Percentiles rank a stretch among this genome's conserved stretches.
phyloP scores from a whole-genome alignment of 2,329 filamentous ascomycete genomes.

The Fusarium sublunatum region DNA sequence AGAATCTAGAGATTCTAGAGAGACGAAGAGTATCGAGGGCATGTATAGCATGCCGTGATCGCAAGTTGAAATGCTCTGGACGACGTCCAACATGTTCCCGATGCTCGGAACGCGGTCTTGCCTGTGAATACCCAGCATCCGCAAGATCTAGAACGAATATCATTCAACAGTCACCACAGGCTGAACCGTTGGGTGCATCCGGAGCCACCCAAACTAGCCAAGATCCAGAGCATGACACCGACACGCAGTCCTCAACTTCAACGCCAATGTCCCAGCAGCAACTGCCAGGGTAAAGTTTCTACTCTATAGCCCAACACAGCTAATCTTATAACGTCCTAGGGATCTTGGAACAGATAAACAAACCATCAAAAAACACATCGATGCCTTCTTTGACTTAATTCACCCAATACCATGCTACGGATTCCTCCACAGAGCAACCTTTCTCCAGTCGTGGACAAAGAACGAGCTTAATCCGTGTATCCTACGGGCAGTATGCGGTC shows the following conservation, averaged over 20 bases:
- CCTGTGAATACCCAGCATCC: conserved; percentile 15
- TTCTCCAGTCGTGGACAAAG: conserved; percentile 27
- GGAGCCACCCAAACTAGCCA: not conserved
- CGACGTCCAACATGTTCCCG: conserved; percentile 10
- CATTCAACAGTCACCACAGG: not conserved
- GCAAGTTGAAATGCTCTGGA: conserved; percentile 26
- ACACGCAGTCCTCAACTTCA: not conserved
- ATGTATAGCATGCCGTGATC: conserved; percentile 17
- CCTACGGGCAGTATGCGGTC: conserved; percentile 12
- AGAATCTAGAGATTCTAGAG: not conserved
- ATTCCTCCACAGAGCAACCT: conserved; percentile 24
- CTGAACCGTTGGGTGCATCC: not conserved
- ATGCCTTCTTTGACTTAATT: conserved; percentile 25
- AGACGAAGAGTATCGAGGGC: conserved; percentile 19
- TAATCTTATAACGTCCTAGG: not conserved
- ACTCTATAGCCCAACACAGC: accelerated
- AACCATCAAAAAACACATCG: conserved; percentile 21
- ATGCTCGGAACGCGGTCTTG: not conserved
- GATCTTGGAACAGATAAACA: conserved; percentile 13
- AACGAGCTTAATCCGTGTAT: conserved; percentile 15
- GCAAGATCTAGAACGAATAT: not conserved
- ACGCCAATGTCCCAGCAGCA: not conserved
- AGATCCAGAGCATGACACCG: accelerated
- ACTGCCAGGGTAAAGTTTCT: not conserved
- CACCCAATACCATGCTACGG: conserved; percentile 26